Evolutionary conservation across 106 monocot species (phyloP).

Genomic region (Gastrodia elata): DNA sequence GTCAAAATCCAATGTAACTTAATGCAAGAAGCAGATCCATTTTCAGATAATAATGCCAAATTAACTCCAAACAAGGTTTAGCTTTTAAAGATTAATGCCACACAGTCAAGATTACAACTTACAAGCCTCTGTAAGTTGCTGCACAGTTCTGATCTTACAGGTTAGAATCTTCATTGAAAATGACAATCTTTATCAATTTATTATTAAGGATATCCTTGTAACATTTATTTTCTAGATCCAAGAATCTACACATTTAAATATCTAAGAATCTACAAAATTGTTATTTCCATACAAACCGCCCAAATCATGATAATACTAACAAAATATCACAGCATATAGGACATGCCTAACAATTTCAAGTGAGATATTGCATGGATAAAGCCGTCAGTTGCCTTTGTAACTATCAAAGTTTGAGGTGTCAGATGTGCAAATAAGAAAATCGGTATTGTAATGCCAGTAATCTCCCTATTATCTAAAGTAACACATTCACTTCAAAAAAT

Average conservation of each 20-base stretch:
- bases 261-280: no score
- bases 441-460: no score
- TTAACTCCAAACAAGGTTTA: background rate
- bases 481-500: background rate
- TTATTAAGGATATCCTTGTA: background rate
- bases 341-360: no score
- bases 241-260: no score
- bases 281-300: no score
- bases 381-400: no score
- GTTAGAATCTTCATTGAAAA: background rate
- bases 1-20: background rate
- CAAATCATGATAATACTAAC: no score
- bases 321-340: no score
- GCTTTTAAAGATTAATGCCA: background rate
- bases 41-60: background rate
- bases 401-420: no score
- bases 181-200: background rate
- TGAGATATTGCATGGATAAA: no score
- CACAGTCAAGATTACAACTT: background rate
- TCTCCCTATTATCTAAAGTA: background rate
- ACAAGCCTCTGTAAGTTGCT: background rate
- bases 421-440: no score
- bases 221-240: background rate
- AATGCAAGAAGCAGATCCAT: background rate
- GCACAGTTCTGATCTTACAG: background rate